Percentiles rank a stretch among this genome's conserved stretches.
phyloP scores from a whole-genome alignment of 208 protist species.

The Herpetomonas samuelpessoai region DNA sequence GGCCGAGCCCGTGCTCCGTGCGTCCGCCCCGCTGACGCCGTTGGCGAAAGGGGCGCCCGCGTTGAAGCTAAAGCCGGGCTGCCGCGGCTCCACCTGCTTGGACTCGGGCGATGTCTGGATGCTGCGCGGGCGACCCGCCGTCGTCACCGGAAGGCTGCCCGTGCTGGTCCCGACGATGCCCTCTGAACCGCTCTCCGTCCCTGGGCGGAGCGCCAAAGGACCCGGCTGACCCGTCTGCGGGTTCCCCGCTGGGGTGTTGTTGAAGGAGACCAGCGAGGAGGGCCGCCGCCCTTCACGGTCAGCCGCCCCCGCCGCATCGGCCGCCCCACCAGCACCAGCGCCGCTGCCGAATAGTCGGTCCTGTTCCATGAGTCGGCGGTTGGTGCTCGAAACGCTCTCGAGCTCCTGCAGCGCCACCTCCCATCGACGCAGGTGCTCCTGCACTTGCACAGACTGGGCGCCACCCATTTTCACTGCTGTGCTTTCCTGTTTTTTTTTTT shows the following conservation, averaged over 20 bases:
- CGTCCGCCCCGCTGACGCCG: conserved; percentile 5
- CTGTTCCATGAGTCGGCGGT: conserved; percentile 45
- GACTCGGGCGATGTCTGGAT: conserved; percentile 8
- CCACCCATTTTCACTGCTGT: too few relatives aligned
- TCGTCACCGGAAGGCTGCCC: not conserved
- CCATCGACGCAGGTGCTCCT: conserved; percentile 76
- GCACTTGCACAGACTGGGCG: conserved; percentile 41
- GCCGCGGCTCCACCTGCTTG: conserved; percentile 1
- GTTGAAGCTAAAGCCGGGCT: conserved; percentile 7
- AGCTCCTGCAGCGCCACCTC: conserved; percentile 61
- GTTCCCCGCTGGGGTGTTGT: conserved; percentile 15
- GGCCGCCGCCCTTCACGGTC: conserved; percentile 21
- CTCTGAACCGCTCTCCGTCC: not conserved
- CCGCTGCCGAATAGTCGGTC: conserved; percentile 57
- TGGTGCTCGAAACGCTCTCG: conserved; percentile 50
- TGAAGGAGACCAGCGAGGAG: conserved; percentile 76
- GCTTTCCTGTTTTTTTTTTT: too few relatives aligned
- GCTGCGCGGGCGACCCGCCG: conserved; percentile 9
- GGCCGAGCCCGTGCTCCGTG: conserved; percentile 26
- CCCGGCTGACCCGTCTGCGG: not conserved
- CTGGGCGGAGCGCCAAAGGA: not conserved
- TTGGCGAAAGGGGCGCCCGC: not conserved
- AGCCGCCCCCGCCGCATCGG: conserved; percentile 24
- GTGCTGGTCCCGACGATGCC: not conserved
- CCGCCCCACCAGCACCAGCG: not conserved